Base-by-base conservation (phyloP, 1,284 basidiomycete genomes). In the Dichomitus squalens region DNA sequence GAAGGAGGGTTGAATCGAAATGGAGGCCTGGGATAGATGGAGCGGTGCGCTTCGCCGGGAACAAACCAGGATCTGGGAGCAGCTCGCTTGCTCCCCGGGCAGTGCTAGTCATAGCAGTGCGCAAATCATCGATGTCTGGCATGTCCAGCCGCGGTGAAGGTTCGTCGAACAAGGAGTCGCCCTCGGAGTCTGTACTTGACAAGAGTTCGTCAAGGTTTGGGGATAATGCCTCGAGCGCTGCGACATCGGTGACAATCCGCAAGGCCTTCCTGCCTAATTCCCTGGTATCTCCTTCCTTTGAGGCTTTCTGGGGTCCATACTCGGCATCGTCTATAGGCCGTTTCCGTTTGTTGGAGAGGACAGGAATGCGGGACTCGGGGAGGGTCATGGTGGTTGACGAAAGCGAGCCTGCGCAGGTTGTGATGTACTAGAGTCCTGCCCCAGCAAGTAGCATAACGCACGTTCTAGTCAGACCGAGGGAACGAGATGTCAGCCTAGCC, bases 11-110 rank as follows among this genome's bases (percentile, higher is more conserved):
- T 5, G 87, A 84, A 39, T 81, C 69, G 68, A 86, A 85, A 71
- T 81, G 86, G 2, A 91, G 78, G 0, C 88, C 88, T 2, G 79
- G 80, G 48, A 91, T 86, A 8, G 79, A 75, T 2, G 86, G 85
- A 0, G 73, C 74, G 12, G 63, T 72, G 40, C 75, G 75, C 49
- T 57, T 59, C 55, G 71, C 70, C 21, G 52, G 72, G 56, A 39
- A 57, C 55, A 25, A 18, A 40, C 48, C n/a, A 7, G 53, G 49
- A 31, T 57, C 53, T 29, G 29, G 65, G 56, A 31, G 39, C 12
- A 35, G 40, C 47, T 41, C 52, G 21, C 46, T 58, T 36, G n/a
- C 23, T 14, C 34, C 23, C 20, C 36, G 38, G 25, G 47, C 47
- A 36, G 33, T 33, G 38, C n/a, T n/a, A n/a, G n/a, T n/a, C n/a